A percentile compares a stretch with the other conserved stretches of the same genome.
Conservation (phyloP, 768 basidiomycete species). For the Auricularia heimuer region DNA sequence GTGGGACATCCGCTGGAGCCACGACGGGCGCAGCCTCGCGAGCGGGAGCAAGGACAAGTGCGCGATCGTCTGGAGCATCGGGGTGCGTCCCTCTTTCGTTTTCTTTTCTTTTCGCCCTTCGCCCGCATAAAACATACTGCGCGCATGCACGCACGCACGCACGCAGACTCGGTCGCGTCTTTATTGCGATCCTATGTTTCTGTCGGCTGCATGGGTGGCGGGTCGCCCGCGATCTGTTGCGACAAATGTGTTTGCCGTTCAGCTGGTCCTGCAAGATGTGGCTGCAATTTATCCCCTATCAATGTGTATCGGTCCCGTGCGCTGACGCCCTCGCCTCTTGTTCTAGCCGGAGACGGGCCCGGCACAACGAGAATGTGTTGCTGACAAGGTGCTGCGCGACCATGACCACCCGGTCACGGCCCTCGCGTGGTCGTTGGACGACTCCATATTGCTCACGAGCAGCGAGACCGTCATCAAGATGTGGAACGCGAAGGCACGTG, state of each 20-base stretch:
- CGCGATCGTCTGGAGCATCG: conserved; percentile 83
- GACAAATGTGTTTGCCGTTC: too few relatives aligned
- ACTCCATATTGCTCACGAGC: conserved; percentile 70
- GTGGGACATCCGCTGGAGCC: conserved; percentile 94
- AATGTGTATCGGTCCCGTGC: not conserved
- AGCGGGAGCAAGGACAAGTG: conserved; percentile 80
- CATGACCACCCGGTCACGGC: conserved; percentile 72
- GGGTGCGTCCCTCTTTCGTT: conserved; percentile 39
- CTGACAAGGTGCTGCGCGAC: conserved; percentile 54
- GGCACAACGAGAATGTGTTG: conserved; percentile 48
- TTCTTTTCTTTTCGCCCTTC: conserved; percentile 5
- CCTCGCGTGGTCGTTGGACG: conserved; percentile 90
- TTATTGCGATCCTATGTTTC: too few relatives aligned
- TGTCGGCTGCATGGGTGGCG: too few relatives aligned
- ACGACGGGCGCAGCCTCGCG: conserved; percentile 73
- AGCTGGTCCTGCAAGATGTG: not conserved
- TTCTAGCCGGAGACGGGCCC: conserved; percentile 37
- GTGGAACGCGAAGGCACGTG: conserved; percentile 76
- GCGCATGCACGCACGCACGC: too few relatives aligned
- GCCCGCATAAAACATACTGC: not conserved
- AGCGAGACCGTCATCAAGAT: conserved; percentile 75
- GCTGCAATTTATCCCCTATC: not conserved
- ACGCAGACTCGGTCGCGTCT: too few relatives aligned
- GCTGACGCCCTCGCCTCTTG: conserved; percentile 3
- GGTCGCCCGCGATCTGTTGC: too few relatives aligned